Conservation (phyloP, 73 alveolate species). For the Loxodes magnus region DNA sequence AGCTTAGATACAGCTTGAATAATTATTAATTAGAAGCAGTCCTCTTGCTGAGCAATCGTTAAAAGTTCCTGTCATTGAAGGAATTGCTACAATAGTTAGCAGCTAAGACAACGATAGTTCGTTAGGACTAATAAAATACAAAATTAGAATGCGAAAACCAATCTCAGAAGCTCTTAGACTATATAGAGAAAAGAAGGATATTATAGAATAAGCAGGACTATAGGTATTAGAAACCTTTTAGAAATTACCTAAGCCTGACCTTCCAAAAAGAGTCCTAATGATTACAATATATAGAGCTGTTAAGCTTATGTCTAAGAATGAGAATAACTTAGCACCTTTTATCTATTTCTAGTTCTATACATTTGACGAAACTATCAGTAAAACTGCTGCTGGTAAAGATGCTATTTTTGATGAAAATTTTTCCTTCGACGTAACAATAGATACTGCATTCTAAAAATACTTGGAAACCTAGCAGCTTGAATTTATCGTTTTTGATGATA, state of each 20-base stretch:
- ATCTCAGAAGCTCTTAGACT: slow-evolving; percentile 67
- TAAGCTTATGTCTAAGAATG: slow-evolving; percentile 36
- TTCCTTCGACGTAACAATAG: slow-evolving; percentile 39
- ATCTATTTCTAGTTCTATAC: slow-evolving; percentile 73
- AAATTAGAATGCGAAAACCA: slow-evolving; percentile 89
- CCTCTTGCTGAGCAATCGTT: slow-evolving; percentile 1
- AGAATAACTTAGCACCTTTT: slow-evolving; percentile 53
- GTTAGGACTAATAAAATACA: slow-evolving; percentile 52
- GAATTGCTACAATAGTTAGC: slow-evolving; percentile 14
- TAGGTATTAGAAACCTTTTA: slow-evolving; percentile 29
- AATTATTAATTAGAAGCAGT: slow-evolving; percentile 3
- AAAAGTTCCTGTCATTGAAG: slow-evolving; percentile 16
- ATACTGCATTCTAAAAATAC: slow-evolving; percentile 50
- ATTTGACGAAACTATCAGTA: slow-evolving; percentile 56
- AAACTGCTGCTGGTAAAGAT: slow-evolving; percentile 45
- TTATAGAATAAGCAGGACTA: slow-evolving; percentile 2
- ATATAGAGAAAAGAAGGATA: slow-evolving; percentile 60
- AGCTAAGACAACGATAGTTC: slow-evolving; percentile 9
- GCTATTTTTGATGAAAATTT: slow-evolving; percentile 71
- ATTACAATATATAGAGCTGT: slow-evolving; percentile 36
- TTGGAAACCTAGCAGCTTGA: slow-evolving; percentile 56
- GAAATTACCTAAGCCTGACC: slow-evolving; percentile 31
- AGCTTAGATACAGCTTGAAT: slow-evolving; percentile 44
- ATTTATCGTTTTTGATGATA: slow-evolving; percentile 68
- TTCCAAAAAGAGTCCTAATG: slow-evolving; percentile 35